Percentiles rank a stretch among this genome's conserved stretches.
These are phyloP conservation scores for Darksidea phi DNA, from an alignment of 495 filamentous ascomycete species.

Conservation along the genomic window DNA sequence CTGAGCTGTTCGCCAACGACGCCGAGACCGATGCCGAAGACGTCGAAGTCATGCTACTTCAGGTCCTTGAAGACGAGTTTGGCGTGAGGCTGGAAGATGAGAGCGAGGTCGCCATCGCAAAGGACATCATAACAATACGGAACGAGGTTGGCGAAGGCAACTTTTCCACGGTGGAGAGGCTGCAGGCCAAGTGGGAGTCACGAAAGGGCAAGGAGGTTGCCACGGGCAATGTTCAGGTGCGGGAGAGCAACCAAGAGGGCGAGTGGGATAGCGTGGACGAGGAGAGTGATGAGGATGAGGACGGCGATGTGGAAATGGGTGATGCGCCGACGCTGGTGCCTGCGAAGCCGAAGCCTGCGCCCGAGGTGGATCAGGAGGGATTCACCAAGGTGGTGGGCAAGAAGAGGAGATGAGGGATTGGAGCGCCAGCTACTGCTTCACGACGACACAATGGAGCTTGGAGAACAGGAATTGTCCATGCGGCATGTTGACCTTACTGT, in stretches of 20 bases:
- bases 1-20: slow-evolving; percentile 69
- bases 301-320: slow-evolving; percentile 59
- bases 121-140: slow-evolving; percentile 65
- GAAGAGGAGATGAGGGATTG: slow-evolving; percentile 54
- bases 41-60: slow-evolving; percentile 75
- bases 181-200: slow-evolving; percentile 65
- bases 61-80: slow-evolving; percentile 95
- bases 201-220: slow-evolving; percentile 52
- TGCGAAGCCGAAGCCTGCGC: slow-evolving; percentile 57
- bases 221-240: slow-evolving; percentile 46
- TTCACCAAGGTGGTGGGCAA: slow-evolving; percentile 85
- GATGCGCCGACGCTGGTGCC: slow-evolving; percentile 63
- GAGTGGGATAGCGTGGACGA: slow-evolving; percentile 58
- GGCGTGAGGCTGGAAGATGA: slow-evolving; percentile 88
- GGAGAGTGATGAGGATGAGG: slow-evolving; percentile 53
- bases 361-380: slow-evolving; percentile 88
- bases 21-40: slow-evolving; percentile 80
- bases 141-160: slow-evolving; percentile 61
- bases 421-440: neutral
- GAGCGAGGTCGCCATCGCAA: slow-evolving; percentile 70
- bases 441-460: neutral
- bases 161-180: slow-evolving; percentile 63
- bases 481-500: no score
- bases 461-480: no score
- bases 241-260: slow-evolving; percentile 49